Conservation (phyloP, 2,329 filamentous ascomycete species). For the Colletotrichum aenigma region DNA sequence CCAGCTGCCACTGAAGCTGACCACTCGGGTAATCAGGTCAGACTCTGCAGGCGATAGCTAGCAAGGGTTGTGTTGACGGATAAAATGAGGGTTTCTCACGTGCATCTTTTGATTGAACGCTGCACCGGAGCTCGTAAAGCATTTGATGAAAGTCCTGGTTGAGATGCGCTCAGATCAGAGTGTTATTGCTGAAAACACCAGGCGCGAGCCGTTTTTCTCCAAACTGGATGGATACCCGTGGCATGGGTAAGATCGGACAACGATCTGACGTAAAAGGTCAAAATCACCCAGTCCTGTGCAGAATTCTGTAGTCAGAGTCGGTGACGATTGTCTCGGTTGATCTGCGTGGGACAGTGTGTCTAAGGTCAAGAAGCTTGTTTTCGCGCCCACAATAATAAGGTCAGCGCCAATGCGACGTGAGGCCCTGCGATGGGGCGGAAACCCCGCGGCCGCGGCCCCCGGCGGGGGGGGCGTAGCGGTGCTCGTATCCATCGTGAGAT, state of each 20-base stretch:
- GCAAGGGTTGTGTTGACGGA: neutral
- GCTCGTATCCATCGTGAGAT: slow-evolving; percentile 6
- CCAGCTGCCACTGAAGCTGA: neutral
- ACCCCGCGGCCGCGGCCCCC: neutral
- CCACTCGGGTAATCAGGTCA: neutral
- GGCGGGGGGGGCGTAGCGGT: neutral
- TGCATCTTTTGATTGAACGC: neutral
- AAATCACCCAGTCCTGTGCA: neutral
- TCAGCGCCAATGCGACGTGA: neutral
- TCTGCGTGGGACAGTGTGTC: neutral
- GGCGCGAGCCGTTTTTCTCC: neutral
- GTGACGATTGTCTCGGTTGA: neutral
- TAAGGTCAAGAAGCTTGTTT: neutral
- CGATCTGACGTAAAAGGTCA: neutral
- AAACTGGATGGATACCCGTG: neutral
- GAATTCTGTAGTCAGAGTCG: neutral
- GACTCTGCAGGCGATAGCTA: neutral
- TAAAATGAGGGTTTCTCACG: neutral
- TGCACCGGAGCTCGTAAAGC: neutral
- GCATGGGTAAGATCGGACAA: neutral
- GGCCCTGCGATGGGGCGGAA: neutral
- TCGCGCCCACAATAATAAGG: neutral
- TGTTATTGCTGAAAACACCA: neutral
- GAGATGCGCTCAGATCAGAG: neutral
- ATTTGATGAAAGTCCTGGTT: neutral